Evolutionary conservation across 2,329 filamentous ascomycete species (phyloP), one percentile per base, ranked within the genome.

Genomic region (Phaeosphaeria sp.): DNA sequence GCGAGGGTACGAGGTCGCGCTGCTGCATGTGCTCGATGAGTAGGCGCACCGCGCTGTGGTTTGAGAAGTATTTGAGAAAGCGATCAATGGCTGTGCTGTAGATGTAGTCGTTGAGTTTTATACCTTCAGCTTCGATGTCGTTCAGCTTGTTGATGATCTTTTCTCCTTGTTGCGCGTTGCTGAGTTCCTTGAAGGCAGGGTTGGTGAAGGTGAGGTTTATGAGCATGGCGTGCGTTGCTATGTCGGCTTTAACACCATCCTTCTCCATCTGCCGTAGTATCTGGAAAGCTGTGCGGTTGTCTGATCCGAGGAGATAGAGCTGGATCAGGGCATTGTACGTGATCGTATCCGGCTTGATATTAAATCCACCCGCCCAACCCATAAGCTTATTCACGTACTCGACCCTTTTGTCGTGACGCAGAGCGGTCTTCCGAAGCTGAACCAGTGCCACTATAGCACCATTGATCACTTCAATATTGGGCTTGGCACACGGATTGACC

Each of bases 211-310:
- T 69, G 20, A 78, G 84, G 43, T 90, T 87, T 7, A 95, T 80
- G 55, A 95, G 82, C 60, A 92, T 86, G 21, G 87, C 90, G 74
- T 91, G 91, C 0, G 92, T 95, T 6, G 84, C 84, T n/a, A 83
- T 80, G 72, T 93, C 87, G 0, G 88, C 84, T 27, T 81, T 64
- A 25, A 92, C 74, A 2, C 81, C 81, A 17, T 82, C 76, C 2
- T 72, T 62, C 41, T 83, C 77, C 90, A 93, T 93, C 53, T 82
- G 77, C 3, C 77, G 67, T 2, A 92, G 79, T 13, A 92, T 68
- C 2, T 72, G 72, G 44, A 82, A 78, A 13, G 85, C 82, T 42
- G 86, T 83, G 0, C 79, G 69, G 33, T 76, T 68, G 23, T 82
- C 77, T 22, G 82, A 81, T 18, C 79, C 75, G 15, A 81, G 80